Evolutionary conservation across 164 flowering plant species (phyloP).

Genomic region (Tetrastigma voinierianum): DNA sequence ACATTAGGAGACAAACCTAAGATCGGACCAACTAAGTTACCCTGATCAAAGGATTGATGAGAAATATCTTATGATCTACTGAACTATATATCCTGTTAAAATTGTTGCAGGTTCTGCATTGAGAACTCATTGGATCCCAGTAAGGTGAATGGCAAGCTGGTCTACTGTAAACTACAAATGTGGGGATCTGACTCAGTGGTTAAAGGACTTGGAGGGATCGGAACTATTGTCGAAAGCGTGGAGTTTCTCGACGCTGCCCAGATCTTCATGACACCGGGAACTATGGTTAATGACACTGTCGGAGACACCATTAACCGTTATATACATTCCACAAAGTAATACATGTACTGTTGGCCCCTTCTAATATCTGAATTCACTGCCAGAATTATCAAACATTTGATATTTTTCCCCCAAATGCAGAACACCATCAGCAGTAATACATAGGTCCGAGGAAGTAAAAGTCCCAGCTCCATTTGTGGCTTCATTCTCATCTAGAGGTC

Average conservation of each 20-base stretch:
- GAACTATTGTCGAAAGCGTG: constrained; percentile 43
- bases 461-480: constrained; percentile 61
- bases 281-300: constrained; percentile 37
- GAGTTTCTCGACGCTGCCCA: constrained; percentile 46
- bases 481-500: constrained; percentile 84
- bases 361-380: no score
- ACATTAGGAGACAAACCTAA: no score
- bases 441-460: constrained; percentile 41
- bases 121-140: constrained; percentile 50
- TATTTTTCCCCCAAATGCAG: constrained; percentile 27
- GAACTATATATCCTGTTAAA: no score
- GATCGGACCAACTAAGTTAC: no score
- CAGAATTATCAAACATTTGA: background rate
- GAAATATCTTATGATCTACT: no score
- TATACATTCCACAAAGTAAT: constrained; percentile 54
- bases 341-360: background rate
- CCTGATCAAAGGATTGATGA: no score
- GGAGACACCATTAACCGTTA: constrained; percentile 37
- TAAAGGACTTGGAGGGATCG: constrained; percentile 55
- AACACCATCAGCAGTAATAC: constrained; percentile 53
- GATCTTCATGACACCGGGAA: constrained; percentile 64
- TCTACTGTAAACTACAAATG: constrained; percentile 35
- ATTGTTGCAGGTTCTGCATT: constrained; percentile 34
- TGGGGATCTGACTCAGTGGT: constrained; percentile 59
- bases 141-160: constrained; percentile 67